Evolutionary conservation across 495 filamentous ascomycete genomes (phyloP), one percentile per base, ranked within the genome.

Genomic region (Achaetomiella virescens): DNA sequence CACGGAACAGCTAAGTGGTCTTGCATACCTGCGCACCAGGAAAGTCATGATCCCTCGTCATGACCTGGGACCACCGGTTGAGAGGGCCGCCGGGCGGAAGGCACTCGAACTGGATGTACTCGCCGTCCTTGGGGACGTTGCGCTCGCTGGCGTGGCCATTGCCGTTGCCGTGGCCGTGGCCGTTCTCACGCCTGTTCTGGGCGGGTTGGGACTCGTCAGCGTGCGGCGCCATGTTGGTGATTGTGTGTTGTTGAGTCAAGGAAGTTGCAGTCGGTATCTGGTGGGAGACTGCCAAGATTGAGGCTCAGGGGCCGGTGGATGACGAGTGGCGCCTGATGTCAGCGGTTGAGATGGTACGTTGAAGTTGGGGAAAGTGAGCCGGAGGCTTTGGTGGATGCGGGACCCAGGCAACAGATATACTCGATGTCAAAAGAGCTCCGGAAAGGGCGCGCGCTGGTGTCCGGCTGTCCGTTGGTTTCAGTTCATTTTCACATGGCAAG

Each of bases 21-120:
- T 8, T 10, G 42, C 75, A 29, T 67, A 89, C 89, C 80, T 93
- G 88, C 33, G 93, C 91, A 2, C 90, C 93, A 3, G 93, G 93
- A 65, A 88, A 98, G 64, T 97, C 91, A 85, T 97, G 89, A 20
- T 79, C 88, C 22, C 66, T 62, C 6, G 76, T 78, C 45, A 78
- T 48, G n/a, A 55, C 59, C 6, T 73, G 68, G 10, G 76, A 78
- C 75, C 75, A 78, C 14, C 76, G 70, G 57, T 78, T 78, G 25
- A 78, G 62, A 20, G 70, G 60, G 0, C 71, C 72, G 4, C 74
- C 73, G 2, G 75, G 59, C 0, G 75, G 70, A 2, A 76, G 64
- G 24, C 59, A 60, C 48, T 71, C 57, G 61, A 73, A 78, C 48
- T 74, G 67, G 53, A 77, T 63, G 61, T 78, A 78, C 21, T 78